phyloP scores from a whole-genome alignment of 2,329 filamentous ascomycete genomes.

The Myriangium duriaei region DNA sequence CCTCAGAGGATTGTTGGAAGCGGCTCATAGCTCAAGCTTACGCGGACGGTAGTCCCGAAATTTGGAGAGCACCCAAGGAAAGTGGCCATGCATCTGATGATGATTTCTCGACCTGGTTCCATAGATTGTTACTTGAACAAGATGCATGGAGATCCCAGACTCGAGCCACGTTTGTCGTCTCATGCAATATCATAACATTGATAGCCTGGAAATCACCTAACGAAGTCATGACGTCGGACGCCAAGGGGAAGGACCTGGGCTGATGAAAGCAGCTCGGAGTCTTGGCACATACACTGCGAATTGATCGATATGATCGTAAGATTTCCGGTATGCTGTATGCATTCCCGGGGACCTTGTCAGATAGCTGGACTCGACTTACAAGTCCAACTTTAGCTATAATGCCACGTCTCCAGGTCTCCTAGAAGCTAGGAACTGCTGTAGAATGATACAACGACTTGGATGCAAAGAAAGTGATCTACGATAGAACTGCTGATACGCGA shows the following conservation, averaged over 20 bases:
- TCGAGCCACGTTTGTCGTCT: too few relatives aligned
- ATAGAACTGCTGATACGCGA: not conserved
- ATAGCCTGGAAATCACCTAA: too few relatives aligned
- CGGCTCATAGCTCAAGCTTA: too few relatives aligned
- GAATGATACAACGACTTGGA: not conserved
- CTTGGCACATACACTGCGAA: not conserved
- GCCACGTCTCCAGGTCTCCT: not conserved
- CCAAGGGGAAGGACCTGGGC: not conserved
- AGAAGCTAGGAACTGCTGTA: not conserved
- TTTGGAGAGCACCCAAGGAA: too few relatives aligned
- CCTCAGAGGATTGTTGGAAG: too few relatives aligned
- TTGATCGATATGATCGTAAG: not conserved
- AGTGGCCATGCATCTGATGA: too few relatives aligned
- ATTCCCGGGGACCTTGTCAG: not conserved
- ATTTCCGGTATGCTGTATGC: not conserved
- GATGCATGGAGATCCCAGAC: too few relatives aligned
- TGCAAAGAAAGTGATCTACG: not conserved
- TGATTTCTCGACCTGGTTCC: too few relatives aligned
- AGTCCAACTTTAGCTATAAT: not conserved
- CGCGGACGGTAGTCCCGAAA: too few relatives aligned
- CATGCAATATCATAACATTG: too few relatives aligned
- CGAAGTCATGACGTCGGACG: not conserved
- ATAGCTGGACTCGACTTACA: not conserved
- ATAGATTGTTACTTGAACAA: too few relatives aligned
- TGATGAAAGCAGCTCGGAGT: not conserved